phyloP scores from a whole-genome alignment of 23 red algal genomes.

The Chondrus crispus region DNA sequence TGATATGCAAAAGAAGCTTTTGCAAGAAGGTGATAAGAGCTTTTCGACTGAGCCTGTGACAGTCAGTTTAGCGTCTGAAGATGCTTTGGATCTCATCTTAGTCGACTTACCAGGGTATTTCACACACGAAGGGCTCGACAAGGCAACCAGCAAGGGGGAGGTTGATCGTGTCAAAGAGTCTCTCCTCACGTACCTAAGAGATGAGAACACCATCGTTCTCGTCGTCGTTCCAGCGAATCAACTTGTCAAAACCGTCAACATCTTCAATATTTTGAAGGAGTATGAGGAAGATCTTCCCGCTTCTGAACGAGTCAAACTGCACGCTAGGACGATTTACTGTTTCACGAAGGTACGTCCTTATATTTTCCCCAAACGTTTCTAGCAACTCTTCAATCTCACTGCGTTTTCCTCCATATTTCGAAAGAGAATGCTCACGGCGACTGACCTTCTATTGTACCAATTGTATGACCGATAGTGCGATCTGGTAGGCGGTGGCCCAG shows the following conservation, averaged over 20 bases:
- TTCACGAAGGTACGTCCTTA: slow-evolving; percentile 12
- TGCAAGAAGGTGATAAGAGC: not conserved
- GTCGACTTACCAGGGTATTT: slow-evolving; percentile 19
- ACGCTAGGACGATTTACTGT: slow-evolving; percentile 11
- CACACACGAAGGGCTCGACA: not conserved
- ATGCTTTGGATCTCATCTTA: not conserved
- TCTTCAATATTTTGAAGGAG: not conserved
- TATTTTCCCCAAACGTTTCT: not conserved
- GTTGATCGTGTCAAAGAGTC: not conserved
- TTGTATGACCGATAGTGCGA: no score
- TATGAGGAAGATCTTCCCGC: not conserved
- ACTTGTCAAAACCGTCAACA: slow-evolving; percentile 9
- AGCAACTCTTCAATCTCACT: not conserved
- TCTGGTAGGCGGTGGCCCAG: not conserved
- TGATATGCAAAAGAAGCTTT: not conserved
- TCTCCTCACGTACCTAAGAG: not conserved
- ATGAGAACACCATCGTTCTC: not conserved
- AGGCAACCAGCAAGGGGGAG: not conserved
- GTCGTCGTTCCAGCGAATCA: slow-evolving; percentile 15
- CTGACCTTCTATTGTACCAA: no score
- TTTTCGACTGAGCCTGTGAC: slow-evolving; percentile 1
- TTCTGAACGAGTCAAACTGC: not conserved
- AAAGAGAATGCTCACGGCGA: not conserved
- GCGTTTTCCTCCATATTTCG: not conserved
- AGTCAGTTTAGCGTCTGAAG: not conserved